Base-by-base conservation (phyloP, 106 monocot species). In the Gastrodia elata region DNA sequence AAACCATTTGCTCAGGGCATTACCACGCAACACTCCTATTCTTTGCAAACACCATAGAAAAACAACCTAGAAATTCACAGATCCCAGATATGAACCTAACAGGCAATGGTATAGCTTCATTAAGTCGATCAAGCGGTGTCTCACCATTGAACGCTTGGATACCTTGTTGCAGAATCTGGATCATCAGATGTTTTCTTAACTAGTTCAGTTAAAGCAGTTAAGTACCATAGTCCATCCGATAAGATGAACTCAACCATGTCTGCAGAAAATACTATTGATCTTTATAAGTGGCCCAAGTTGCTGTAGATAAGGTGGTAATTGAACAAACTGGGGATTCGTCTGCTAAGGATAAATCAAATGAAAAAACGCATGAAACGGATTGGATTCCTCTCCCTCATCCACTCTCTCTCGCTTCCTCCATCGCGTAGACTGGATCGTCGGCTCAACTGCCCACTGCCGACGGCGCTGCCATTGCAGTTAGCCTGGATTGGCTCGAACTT, bases 331-430 rank as follows among this genome's bases (percentile, higher is more conserved):
- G 65, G 14, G 35, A 58, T 78, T 74, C 36, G 56, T 67, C 28
- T 65, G 78, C 71, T 75, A 72, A 38, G n/a, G 27, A 24, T 55
- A 67, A 40, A 72, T 40, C 67, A 38, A 59, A n/a, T n/a, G n/a
- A n/a, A n/a, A n/a, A n/a, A n/a, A n/a, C n/a, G n/a, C n/a, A n/a
- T n/a, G n/a, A n/a, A n/a, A n/a, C n/a, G n/a, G n/a, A n/a, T n/a
- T n/a, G n/a, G n/a, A n/a, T n/a, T n/a, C n/a, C n/a, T n/a, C n/a
- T n/a, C n/a, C n/a, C n/a, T n/a, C n/a, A n/a, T n/a, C n/a, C n/a
- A n/a, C n/a, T n/a, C n/a, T n/a, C n/a, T n/a, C n/a, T n/a, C n/a
- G n/a, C n/a, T n/a, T n/a, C n/a, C n/a, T n/a, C n/a, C n/a, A n/a
- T n/a, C n/a, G n/a, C n/a, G n/a, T n/a, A n/a, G n/a, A n/a, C n/a